Evolutionary conservation across 2,329 filamentous ascomycete genomes (phyloP).

Genomic region (Arthrobotrys sinensis): DNA sequence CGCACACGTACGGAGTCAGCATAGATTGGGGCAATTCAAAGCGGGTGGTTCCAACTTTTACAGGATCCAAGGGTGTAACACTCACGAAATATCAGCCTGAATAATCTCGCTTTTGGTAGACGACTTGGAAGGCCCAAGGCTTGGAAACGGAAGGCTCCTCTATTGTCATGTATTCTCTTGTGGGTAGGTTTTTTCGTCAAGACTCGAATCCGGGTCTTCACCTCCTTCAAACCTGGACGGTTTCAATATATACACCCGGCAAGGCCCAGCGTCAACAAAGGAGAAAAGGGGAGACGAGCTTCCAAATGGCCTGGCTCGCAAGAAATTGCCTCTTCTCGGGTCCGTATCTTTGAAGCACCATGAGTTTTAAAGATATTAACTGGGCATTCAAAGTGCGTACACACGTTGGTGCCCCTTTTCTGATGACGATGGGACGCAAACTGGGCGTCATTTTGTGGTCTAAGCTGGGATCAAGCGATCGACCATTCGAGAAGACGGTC

Average conservation of each 20-base stretch:
- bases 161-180: neutral
- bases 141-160: conserved; percentile 4
- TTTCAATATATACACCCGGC: conserved; percentile 53
- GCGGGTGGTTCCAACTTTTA: neutral
- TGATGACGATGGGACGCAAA: conserved; percentile 24
- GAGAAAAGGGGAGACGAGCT: conserved; percentile 43
- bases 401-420: conserved; percentile 32
- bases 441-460: conserved; percentile 29
- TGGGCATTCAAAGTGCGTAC: neutral
- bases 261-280: conserved; percentile 16
- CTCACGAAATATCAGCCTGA: conserved; percentile 31
- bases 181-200: conserved; percentile 10
- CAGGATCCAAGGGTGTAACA: conserved; percentile 9
- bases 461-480: neutral
- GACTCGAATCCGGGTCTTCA: conserved; percentile 15
- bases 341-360: conserved; percentile 42
- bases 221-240: conserved; percentile 52
- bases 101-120: conserved; percentile 39
- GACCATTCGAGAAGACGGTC: conserved; percentile 6
- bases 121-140: neutral
- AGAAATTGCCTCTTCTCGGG: conserved; percentile 27
- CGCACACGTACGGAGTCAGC: neutral
- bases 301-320: conserved; percentile 27
- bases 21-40: neutral
- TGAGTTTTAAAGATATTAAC: conserved; percentile 53